These are phyloP conservation scores for Amanita brunnescens DNA, from an alignment of 768 basidiomycete genomes.

Conservation along the genomic window DNA sequence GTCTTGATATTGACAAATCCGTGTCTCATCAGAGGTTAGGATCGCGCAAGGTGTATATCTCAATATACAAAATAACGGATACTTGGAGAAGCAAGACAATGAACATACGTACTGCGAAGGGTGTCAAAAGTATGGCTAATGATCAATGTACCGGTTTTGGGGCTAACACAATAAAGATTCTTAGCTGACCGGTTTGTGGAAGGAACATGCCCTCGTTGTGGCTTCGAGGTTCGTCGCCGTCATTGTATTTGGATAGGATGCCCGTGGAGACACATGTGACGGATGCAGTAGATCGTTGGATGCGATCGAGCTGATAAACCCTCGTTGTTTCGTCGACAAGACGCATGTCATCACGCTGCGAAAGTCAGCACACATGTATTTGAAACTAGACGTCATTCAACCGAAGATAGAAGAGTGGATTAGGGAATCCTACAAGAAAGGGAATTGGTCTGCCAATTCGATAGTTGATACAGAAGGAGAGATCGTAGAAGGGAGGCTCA, in stretches of 20 bases:
- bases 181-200: constrained; percentile 97
- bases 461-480: constrained; percentile 85
- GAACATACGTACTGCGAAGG: constrained; percentile 95
- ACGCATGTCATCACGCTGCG: constrained; percentile 68
- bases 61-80: constrained; percentile 70
- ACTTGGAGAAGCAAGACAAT: constrained; percentile 74
- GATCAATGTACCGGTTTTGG: background rate
- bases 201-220: constrained; percentile 94
- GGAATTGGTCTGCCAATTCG: constrained; percentile 89
- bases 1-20: background rate
- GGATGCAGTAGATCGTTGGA: constrained; percentile 87
- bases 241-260: constrained; percentile 47
- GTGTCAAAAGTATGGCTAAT: constrained; percentile 58
- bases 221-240: constrained; percentile 56
- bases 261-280: constrained; percentile 98
- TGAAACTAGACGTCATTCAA: constrained; percentile 79
- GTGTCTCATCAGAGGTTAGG: constrained; percentile 30
- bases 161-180: constrained; percentile 42
- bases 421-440: constrained; percentile 63
- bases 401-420: constrained; percentile 84
- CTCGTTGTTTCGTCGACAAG: constrained; percentile 86
- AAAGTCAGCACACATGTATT: constrained; percentile 85
- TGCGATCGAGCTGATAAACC: constrained; percentile 87
- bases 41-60: constrained; percentile 87
- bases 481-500: constrained; percentile 83